Evolutionary conservation across 2,329 filamentous ascomycete genomes (phyloP).

Genomic region (Cryphonectria radicalis): DNA sequence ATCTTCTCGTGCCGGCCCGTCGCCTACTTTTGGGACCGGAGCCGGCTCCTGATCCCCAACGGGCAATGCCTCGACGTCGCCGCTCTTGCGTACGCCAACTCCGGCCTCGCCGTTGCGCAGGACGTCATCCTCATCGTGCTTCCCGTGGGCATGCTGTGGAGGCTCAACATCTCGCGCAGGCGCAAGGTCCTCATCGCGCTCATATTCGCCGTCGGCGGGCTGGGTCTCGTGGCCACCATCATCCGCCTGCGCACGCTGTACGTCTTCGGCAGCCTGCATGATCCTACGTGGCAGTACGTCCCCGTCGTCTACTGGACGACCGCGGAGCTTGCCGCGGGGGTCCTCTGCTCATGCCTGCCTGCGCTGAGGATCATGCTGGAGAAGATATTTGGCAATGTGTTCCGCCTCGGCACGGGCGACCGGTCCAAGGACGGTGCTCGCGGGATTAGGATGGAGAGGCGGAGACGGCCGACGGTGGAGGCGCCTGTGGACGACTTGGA

Average conservation of each 20-base stretch:
- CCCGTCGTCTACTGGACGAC: conserved; percentile 27
- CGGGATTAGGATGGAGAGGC: conserved; percentile 26
- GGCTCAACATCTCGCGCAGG: conserved; percentile 26
- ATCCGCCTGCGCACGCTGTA: conserved; percentile 18
- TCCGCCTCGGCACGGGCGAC: conserved; percentile 2
- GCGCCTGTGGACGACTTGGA: not conserved
- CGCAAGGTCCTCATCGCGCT: conserved; percentile 24
- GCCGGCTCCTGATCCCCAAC: not conserved
- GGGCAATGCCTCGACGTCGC: conserved; percentile 25
- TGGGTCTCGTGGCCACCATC: conserved; percentile 26
- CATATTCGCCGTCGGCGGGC: conserved; percentile 28
- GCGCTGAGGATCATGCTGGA: conserved; percentile 26
- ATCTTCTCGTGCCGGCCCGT: conserved; percentile 30
- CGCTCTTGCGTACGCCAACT: conserved; percentile 27
- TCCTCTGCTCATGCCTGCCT: conserved; percentile 28
- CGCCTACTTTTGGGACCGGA: conserved; percentile 28
- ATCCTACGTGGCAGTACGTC: conserved; percentile 21
- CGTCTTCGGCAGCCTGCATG: conserved; percentile 16
- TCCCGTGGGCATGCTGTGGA: conserved; percentile 26
- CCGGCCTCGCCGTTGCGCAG: conserved; percentile 23
- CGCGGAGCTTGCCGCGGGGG: conserved; percentile 27
- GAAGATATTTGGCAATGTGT: conserved; percentile 18
- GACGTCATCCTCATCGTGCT: conserved; percentile 27
- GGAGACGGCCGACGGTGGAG: not conserved
- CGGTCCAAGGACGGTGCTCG: not conserved